Evolutionary conservation across 306 rosid species (phyloP).

Genomic region (Pueraria montana): DNA sequence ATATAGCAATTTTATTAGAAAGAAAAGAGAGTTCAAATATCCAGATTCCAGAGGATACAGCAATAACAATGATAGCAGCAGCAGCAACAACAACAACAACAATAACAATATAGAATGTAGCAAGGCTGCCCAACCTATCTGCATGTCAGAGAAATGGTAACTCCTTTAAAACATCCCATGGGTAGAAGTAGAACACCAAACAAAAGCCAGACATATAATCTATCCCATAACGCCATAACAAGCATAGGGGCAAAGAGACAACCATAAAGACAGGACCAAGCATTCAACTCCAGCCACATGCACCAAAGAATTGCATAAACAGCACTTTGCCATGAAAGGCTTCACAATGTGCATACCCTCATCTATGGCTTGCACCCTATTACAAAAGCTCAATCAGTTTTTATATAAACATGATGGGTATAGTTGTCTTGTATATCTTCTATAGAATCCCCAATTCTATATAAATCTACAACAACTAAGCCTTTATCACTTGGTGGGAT

Average conservation of each 20-base stretch:
- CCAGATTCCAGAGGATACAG: not conserved
- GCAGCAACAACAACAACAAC: no score
- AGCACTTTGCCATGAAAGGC: not conserved
- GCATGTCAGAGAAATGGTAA: not conserved
- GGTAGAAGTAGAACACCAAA: not conserved
- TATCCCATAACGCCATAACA: not conserved
- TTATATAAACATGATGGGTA: not conserved
- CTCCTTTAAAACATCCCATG: not conserved
- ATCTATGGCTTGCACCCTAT: slow-evolving; percentile 7
- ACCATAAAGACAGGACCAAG: not conserved
- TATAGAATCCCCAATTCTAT: slow-evolving; percentile 7
- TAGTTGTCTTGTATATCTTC: not conserved
- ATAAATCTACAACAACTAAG: slow-evolving; percentile 11
- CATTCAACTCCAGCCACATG: not conserved
- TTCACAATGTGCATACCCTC: slow-evolving; percentile 4
- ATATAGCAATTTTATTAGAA: not conserved
- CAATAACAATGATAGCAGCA: not conserved
- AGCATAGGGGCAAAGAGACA: not conserved
- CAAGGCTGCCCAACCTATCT: not conserved
- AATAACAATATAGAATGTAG: not conserved
- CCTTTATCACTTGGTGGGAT: not conserved
- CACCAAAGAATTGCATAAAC: slow-evolving; percentile 24
- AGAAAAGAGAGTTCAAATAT: not conserved
- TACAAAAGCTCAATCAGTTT: slow-evolving; percentile 4
- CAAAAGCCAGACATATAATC: not conserved